A percentile compares a stretch with the other conserved stretches of the same genome.
These are phyloP conservation scores for Rubroboletus pulcherrimus DNA, from an alignment of 768 basidiomycete species.

Conservation along the genomic window DNA sequence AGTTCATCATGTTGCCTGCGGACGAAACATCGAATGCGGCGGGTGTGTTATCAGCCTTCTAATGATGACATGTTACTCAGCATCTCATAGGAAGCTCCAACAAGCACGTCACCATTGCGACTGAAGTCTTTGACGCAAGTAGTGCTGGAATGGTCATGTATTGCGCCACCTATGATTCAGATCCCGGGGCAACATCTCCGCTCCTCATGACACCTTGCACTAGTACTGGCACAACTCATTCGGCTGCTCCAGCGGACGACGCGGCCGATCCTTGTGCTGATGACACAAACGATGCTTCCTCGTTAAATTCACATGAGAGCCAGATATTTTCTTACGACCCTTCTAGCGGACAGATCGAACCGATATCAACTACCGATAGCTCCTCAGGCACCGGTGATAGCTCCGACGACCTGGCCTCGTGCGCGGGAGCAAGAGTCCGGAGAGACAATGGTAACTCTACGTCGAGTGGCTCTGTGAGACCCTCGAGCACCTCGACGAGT, in stretches of 20 bases:
- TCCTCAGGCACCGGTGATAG: constrained; percentile 22
- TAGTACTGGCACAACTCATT: constrained; percentile 37
- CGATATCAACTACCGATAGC: constrained; percentile 42
- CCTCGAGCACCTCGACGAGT: constrained; percentile 19
- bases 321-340: constrained; percentile 60
- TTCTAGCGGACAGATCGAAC: constrained; percentile 45
- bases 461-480: constrained; percentile 2
- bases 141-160: constrained; percentile 37
- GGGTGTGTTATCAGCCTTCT: constrained; percentile 11
- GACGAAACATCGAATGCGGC: constrained; percentile 1
- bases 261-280: constrained; percentile 9
- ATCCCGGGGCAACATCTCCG: constrained; percentile 44
- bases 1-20: constrained; percentile 38
- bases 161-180: constrained; percentile 62
- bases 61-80: not conserved
- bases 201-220: constrained; percentile 49
- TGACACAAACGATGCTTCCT: constrained; percentile 1
- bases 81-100: constrained; percentile 9
- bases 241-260: not conserved
- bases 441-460: constrained; percentile 9
- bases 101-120: constrained; percentile 41
- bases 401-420: not conserved
- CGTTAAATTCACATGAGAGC: constrained; percentile 34
- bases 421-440: constrained; percentile 12
- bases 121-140: constrained; percentile 40